Percentiles rank a stretch among this genome's conserved stretches.
Evolutionary conservation across 257 asterid genomes (phyloP).

Genomic region (Euphrasia confusa): DNA sequence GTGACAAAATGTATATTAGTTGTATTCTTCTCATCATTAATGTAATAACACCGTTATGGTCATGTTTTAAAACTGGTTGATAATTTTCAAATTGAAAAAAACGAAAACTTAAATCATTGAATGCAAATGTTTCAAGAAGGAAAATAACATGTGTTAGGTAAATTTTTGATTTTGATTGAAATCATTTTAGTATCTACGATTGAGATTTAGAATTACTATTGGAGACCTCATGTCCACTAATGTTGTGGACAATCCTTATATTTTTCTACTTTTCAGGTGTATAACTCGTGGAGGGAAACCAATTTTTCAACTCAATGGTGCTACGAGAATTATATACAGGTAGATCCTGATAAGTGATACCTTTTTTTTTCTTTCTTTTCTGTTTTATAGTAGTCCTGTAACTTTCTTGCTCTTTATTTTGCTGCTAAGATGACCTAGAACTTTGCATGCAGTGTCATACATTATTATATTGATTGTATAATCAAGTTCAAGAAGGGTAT

Average conservation of each 20-base stretch:
- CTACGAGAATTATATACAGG: slow-evolving; percentile 88
- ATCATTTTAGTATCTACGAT: background rate
- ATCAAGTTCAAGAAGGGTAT: background rate
- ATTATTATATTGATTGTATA: background rate
- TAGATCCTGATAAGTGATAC: slow-evolving; percentile 17
- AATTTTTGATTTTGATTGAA: slow-evolving; percentile 11
- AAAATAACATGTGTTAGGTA: background rate
- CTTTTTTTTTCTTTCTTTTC: background rate
- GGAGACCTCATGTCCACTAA: background rate
- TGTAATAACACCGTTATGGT: background rate
- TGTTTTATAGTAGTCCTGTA: background rate
- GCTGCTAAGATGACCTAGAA: background rate
- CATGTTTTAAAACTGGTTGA: background rate
- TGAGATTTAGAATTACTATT: slow-evolving; percentile 4
- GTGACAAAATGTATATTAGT: background rate
- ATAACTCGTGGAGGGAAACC: slow-evolving; percentile 87
- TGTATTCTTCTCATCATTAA: slow-evolving; percentile 12
- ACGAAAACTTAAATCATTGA: background rate
- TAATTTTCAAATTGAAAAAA: slow-evolving; percentile 9
- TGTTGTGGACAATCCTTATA: slow-evolving; percentile 4
- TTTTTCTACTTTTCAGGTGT: slow-evolving; percentile 47
- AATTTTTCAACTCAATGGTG: slow-evolving; percentile 92
- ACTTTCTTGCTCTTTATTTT: slow-evolving; percentile 7
- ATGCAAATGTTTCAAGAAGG: slow-evolving; percentile 5
- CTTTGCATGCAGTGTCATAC: background rate